A percentile compares a stretch with the other conserved stretches of the same genome.
Conservation (phyloP, 192 early-diverging fungal species). For the Mortierella antarctica region DNA sequence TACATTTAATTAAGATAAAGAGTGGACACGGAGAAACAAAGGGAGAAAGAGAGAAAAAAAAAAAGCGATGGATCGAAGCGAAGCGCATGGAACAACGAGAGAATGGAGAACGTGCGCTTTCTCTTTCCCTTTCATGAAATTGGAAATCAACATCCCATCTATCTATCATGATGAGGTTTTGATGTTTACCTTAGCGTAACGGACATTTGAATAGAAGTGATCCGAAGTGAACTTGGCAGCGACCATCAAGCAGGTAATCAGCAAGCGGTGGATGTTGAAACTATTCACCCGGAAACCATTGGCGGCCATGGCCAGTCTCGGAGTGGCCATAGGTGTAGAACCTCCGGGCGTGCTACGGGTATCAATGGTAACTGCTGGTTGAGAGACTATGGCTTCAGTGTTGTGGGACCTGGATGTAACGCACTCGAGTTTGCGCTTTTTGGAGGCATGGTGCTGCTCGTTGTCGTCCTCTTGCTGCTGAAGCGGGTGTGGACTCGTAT, state of each 20-base stretch:
- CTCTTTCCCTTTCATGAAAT: not conserved
- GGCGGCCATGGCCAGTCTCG: constrained; percentile 5
- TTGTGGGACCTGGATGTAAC: not conserved
- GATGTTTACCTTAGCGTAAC: constrained; percentile 72
- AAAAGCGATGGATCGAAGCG: not conserved
- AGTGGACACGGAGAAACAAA: constrained; percentile 2
- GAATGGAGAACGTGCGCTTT: constrained; percentile 22
- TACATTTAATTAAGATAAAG: constrained; percentile 3
- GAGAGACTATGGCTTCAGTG: not conserved
- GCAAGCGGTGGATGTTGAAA: constrained; percentile 74
- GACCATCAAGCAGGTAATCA: constrained; percentile 74
- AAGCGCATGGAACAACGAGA: not conserved
- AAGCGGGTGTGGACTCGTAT: not conserved
- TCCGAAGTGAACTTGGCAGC: constrained; percentile 83
- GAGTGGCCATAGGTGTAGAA: constrained; percentile 25
- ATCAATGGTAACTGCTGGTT: constrained; percentile 6
- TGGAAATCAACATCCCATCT: not conserved
- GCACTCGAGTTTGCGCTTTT: constrained; percentile 1
- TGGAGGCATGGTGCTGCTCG: not conserved
- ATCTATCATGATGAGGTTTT: not conserved
- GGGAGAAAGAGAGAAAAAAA: constrained; percentile 6
- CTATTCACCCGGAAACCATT: constrained; percentile 67
- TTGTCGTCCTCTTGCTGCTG: not conserved
- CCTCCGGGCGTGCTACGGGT: constrained; percentile 7
- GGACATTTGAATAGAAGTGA: constrained; percentile 77